Evolutionary conservation across 2,329 filamentous ascomycete species (phyloP).

Genomic region (Pseudofabraea citricarpa): DNA sequence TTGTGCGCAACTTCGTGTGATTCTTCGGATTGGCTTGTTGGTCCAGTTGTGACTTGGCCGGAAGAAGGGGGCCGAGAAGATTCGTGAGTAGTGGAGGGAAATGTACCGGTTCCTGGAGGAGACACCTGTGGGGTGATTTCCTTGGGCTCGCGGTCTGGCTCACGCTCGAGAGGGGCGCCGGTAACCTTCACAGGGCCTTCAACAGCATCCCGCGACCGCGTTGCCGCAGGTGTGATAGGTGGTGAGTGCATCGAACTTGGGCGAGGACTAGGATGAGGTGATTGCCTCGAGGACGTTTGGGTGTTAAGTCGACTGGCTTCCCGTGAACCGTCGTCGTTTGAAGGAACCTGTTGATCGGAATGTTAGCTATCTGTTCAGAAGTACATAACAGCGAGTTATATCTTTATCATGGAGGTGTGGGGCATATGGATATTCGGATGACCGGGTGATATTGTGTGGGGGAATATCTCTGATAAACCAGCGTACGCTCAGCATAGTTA

Average conservation of each 20-base stretch:
- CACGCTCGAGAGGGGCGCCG: conserved; percentile 29
- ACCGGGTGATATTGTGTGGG: too few relatives aligned
- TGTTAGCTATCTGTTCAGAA: conserved; percentile 14
- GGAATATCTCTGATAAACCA: too few relatives aligned
- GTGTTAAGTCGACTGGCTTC: conserved; percentile 61
- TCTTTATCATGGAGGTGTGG: not conserved
- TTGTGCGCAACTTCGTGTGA: conserved; percentile 11
- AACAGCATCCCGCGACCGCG: conserved; percentile 50
- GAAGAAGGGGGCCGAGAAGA: conserved; percentile 28
- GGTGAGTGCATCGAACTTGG: conserved; percentile 76
- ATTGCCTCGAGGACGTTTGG: conserved; percentile 61
- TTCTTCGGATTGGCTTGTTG: conserved; percentile 18
- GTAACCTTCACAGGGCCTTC: conserved; percentile 27
- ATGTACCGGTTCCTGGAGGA: conserved; percentile 46
- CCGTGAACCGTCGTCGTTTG: conserved; percentile 51
- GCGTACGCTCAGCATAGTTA: too few relatives aligned
- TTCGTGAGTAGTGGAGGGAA: conserved; percentile 30
- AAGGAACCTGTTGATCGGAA: conserved; percentile 42
- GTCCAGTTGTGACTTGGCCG: conserved; percentile 20
- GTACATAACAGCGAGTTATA: too few relatives aligned
- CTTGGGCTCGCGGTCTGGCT: conserved; percentile 34
- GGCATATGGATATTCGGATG: not conserved
- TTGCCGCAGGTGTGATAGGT: conserved; percentile 81
- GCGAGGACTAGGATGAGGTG: conserved; percentile 63
- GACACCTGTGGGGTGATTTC: conserved; percentile 68